Conservation (phyloP, 495 filamentous ascomycete species). For the Podospora didyma region DNA sequence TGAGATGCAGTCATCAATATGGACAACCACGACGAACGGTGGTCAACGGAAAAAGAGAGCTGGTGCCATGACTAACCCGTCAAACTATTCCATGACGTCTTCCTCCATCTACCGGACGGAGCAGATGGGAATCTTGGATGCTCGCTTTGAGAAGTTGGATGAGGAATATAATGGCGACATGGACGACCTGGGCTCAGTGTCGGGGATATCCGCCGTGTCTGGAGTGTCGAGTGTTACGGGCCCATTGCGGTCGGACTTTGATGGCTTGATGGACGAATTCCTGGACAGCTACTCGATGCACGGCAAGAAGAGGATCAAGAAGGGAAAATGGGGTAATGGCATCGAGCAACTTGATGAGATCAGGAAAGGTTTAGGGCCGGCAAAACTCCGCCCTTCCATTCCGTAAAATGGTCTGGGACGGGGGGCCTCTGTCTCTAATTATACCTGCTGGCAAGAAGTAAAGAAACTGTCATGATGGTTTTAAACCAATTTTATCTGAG, state of each 20-base stretch:
- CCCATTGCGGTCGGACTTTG: slow-evolving; percentile 67
- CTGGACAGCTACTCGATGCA: slow-evolving; percentile 68
- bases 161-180: slow-evolving; percentile 76
- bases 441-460: not conserved
- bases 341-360: slow-evolving; percentile 90
- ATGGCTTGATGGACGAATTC: slow-evolving; percentile 92
- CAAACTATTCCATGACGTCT: slow-evolving; percentile 94
- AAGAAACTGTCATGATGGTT: not conserved
- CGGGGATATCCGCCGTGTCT: slow-evolving; percentile 32
- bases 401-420: not conserved
- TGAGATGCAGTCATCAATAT: slow-evolving; percentile 66
- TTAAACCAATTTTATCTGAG: too few relatives aligned
- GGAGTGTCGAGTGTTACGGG: slow-evolving; percentile 51
- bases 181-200: slow-evolving; percentile 49
- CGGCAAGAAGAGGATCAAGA: slow-evolving; percentile 79
- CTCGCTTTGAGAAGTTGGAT: slow-evolving; percentile 86
- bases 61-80: slow-evolving; percentile 83
- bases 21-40: slow-evolving; percentile 73
- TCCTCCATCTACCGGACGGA: slow-evolving; percentile 86
- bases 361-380: slow-evolving; percentile 72
- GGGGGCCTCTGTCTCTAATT: not conserved
- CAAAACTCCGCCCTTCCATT: slow-evolving; percentile 30
- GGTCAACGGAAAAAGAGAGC: slow-evolving; percentile 83
- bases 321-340: slow-evolving; percentile 75
- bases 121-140: slow-evolving; percentile 79